Base-by-base conservation (phyloP, 495 filamentous ascomycete species). In the Lichina pygmaea region DNA sequence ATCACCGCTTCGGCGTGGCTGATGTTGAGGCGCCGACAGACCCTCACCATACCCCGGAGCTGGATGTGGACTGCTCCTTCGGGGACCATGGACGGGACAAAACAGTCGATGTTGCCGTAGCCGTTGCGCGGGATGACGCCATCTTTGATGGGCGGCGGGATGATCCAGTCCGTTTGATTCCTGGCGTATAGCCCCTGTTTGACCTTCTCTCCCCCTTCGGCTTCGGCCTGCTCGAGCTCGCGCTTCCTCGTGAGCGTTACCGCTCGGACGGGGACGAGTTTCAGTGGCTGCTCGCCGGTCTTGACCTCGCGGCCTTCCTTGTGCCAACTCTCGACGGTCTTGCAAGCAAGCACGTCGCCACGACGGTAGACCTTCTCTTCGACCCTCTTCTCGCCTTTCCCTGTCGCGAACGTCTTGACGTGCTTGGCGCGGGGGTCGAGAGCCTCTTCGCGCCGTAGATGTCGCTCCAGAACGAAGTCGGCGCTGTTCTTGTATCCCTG, bases 41-140 rank as follows among this genome's bases (percentile, higher is more conserved):
- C 63, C 44, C 71, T 73, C 38, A 73, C 75, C 0, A 76, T 78
- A 5, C 84, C 81, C 36, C 77, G 71, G 41, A 75, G 71, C 0
- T 78, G 80, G 15, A 99, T 65, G 57, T 99, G 89, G 9, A 79
- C 67, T 6, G 86, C 85, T 1, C 75, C 89, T 40, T 63, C 53
- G 2, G 89, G 89, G 13, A 93, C 76, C 86, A 99, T 95, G 46
- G 77, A 81, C 41, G 82, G 77, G 3, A 79, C 85, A 54, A 86
- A 99, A 50, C 93, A 74, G 59, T 99, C 91, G 50, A 94, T 94
- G 56, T 99, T 99, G 7, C 86, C 86, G 54, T 84, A 99, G 36
- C 77, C 73, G 54, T 99, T 99, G 59, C 82, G 86, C 6, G 86
- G 91, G 44, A 99, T 93, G 7, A 76, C 63, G 5, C 89, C 91